Evolutionary conservation across 2,329 filamentous ascomycete species (phyloP), one percentile per base, ranked within the genome.

Genomic region (Bipolaris oryzae): DNA sequence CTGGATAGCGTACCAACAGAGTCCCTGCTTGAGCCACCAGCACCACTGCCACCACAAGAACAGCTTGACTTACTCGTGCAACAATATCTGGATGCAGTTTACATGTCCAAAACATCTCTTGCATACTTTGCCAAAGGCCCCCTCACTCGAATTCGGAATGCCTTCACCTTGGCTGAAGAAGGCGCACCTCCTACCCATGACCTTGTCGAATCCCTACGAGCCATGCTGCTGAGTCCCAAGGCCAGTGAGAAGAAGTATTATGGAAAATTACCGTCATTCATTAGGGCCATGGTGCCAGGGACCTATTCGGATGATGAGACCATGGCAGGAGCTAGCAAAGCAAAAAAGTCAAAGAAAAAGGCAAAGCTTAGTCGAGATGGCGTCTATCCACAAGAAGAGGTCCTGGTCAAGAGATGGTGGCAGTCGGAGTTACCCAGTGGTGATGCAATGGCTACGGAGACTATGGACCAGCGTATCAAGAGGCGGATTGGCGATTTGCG

Each of bases 71-170:
- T 59, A 5, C 56, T 74, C 15, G 62, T 71, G 2, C 69, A 71
- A 21, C 69, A 77, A 44, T 77, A 77, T 55, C 68, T 82, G 18
- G 78, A 81, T 13, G 74, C 78, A 31, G 64, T 82, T 60, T 82
- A 84, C 71, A 64, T 78, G 10, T 77, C 73, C 7, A 77, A 90
- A 83, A 90, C 89, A 33, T 91, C 90, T 3, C 78, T 94, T 54
- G 90, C 90, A 55, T 95, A 93, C 74, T 93, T 94, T 75, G 88
- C 88, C 18, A 95, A 95, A 78, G 91, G 90, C 0, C 89, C 91
- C 1, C 78, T 95, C 18, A 91, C 90, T 42, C 84, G 90, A 64
- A 88, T 89, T 43, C 85, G 90, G 57, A 89, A 88, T 44, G 84
- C 87, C 13, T 91, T 91, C 61, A 85, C 87, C 55, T 77, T 86